Evolutionary conservation across 306 rosid genomes (phyloP).

Genomic region (Prunus dulcis): DNA sequence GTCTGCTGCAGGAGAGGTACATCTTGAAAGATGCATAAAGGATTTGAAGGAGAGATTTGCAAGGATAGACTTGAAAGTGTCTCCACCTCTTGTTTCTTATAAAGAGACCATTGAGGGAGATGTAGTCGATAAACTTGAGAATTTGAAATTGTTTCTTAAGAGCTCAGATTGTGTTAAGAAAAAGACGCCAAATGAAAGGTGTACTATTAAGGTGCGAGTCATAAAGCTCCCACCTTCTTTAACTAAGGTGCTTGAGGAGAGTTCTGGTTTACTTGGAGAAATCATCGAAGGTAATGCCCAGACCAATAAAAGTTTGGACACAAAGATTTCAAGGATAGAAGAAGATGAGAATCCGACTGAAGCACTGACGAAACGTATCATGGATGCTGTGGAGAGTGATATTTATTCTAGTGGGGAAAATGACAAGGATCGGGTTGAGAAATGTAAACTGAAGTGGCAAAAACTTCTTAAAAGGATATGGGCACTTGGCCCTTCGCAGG

Average conservation of each 20-base stretch:
- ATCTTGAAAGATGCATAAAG: slow-evolving; percentile 86
- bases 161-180: slow-evolving; percentile 65
- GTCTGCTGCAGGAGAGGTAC: slow-evolving; percentile 93
- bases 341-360: slow-evolving; percentile 51
- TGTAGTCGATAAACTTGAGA: slow-evolving; percentile 46
- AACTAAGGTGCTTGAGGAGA: slow-evolving; percentile 76
- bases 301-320: slow-evolving; percentile 41
- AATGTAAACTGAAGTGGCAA: slow-evolving; percentile 58
- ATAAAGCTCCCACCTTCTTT: slow-evolving; percentile 70
- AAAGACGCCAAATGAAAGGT: slow-evolving; percentile 71
- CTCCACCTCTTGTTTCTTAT: slow-evolving; percentile 82
- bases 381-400: slow-evolving; percentile 64
- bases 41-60: slow-evolving; percentile 94
- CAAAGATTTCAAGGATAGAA: slow-evolving; percentile 31
- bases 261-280: slow-evolving; percentile 58
- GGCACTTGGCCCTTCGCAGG: slow-evolving; percentile 82
- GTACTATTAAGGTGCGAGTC: slow-evolving; percentile 66
- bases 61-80: slow-evolving; percentile 69
- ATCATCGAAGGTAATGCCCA: slow-evolving; percentile 54
- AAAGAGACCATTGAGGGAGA: slow-evolving; percentile 86
- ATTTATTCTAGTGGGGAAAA: slow-evolving; percentile 43
- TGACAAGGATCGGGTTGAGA: slow-evolving; percentile 57
- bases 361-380: slow-evolving; percentile 51
- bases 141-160: slow-evolving; percentile 45
- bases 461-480: slow-evolving; percentile 75